These are phyloP conservation scores for Asterochloris sp. DNA, from an alignment of 139 green algal genomes.

Conservation along the genomic window DNA sequence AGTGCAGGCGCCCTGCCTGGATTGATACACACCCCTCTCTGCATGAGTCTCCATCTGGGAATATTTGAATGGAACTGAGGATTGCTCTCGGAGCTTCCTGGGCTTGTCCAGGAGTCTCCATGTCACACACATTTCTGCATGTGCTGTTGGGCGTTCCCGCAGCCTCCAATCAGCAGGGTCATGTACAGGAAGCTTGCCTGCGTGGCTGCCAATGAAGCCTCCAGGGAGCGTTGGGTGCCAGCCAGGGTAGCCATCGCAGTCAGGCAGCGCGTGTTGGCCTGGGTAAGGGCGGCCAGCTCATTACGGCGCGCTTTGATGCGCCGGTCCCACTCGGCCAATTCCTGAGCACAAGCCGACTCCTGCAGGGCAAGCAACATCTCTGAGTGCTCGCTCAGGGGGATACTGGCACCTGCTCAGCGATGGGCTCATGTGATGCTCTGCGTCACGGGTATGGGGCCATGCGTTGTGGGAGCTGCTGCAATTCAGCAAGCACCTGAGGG, in stretches of 20 bases:
- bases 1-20: no score
- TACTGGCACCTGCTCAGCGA: background rate
- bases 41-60: no score
- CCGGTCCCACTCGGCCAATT: constrained; percentile 57
- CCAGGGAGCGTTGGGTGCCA: constrained; percentile 40
- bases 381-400: background rate
- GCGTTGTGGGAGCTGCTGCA: background rate
- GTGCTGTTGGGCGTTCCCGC: background rate
- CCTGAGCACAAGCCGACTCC: constrained; percentile 39
- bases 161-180: constrained; percentile 6
- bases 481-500: no score
- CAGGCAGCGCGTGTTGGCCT: constrained; percentile 66
- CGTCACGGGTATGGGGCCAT: background rate
- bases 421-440: no score
- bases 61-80: background rate
- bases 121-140: background rate
- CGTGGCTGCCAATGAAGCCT: constrained; percentile 38
- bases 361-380: constrained; percentile 18
- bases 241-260: constrained; percentile 57
- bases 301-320: constrained; percentile 45
- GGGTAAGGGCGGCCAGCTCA: constrained; percentile 54
- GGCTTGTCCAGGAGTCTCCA: background rate
- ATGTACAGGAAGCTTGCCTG: constrained; percentile 50
- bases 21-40: no score
- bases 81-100: background rate